These are phyloP conservation scores for Gaeumannomyces tritici DNA, from an alignment of 2,329 filamentous ascomycete genomes.

Conservation along the genomic window DNA sequence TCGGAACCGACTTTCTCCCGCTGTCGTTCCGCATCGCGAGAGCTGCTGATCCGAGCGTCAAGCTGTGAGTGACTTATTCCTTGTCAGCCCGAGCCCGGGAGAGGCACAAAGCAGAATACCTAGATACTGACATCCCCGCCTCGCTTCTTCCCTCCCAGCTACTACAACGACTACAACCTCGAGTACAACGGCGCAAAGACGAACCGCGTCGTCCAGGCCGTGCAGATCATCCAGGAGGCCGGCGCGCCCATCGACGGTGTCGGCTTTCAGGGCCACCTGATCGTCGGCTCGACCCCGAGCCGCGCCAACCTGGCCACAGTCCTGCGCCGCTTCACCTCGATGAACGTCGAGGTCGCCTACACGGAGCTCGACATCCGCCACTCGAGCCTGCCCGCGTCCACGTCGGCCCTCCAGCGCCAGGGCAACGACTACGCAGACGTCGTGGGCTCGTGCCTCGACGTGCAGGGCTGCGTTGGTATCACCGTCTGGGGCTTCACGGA, in stretches of 20 bases:
- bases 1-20: constrained; percentile 36
- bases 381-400: neutral
- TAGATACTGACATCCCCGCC: neutral
- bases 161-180: constrained; percentile 43
- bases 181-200: constrained; percentile 23
- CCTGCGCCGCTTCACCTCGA: constrained; percentile 25
- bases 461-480: constrained; percentile 3
- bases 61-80: neutral
- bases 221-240: constrained; percentile 16
- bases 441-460: constrained; percentile 2
- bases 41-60: constrained; percentile 25
- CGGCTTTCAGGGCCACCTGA: constrained; percentile 36
- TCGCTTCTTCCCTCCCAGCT: constrained; percentile 26
- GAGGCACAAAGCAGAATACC: no score
- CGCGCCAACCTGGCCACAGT: constrained; percentile 23
- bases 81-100: neutral
- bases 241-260: constrained; percentile 36
- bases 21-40: constrained; percentile 35
- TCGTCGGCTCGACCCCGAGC: constrained; percentile 26
- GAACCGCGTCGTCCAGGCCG: constrained; percentile 16
- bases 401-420: neutral
- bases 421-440: neutral
- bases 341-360: constrained; percentile 34
- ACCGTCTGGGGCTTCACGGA: constrained; percentile 4
- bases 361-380: constrained; percentile 32